Evolutionary conservation across 768 basidiomycete genomes (phyloP), one percentile per base, ranked within the genome.

Genomic region (Myochromella boudieri): DNA sequence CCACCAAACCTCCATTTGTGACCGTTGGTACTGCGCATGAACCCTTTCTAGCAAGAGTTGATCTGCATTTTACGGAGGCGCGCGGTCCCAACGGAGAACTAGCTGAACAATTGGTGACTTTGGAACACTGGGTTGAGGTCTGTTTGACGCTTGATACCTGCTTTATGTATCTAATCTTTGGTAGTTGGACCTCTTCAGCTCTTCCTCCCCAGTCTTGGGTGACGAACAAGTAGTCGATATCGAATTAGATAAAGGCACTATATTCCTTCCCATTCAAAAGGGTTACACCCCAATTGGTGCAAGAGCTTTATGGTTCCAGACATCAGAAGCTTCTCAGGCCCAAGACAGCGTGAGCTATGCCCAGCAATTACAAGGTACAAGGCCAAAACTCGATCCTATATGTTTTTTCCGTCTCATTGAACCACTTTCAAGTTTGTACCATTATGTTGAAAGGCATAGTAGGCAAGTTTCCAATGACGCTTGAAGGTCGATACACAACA

Each of bases 81-180:
- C 55, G 55, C 26, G 42, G 42, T 34, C 42, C 43, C n/a, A 38
- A 52, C 18, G 59, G 60, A 36, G 47, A 40, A 37, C 53, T 33
- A 15, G 27, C 48, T 36, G 58, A 54, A 18, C 77, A 77, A 50
- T 67, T 51, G 11, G 59, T 74, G 14, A 49, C 68, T 22, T 55
- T 79, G 14, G 75, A 80, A 27, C 79, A 81, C 52, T 81, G 79
- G 79, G 75, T 81, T 24, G 77, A 77, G 57, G 78, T 79, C 36
- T 21, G 71, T 60, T 24, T 20, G 7, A 10, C 18, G 1, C 14
- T 20, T 32, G 5, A 18, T 10, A 7, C 39, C 15, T n/a, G 6
- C 20, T 17, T 9, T 32, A 27, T 15, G 20, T 21, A 18, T 45
- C 39, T 48, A 28, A 25, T 25, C 14, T 33, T 3, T 21, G 36